Conservation (phyloP, 192 early-diverging fungal genomes). For the Coemansia sp. region DNA sequence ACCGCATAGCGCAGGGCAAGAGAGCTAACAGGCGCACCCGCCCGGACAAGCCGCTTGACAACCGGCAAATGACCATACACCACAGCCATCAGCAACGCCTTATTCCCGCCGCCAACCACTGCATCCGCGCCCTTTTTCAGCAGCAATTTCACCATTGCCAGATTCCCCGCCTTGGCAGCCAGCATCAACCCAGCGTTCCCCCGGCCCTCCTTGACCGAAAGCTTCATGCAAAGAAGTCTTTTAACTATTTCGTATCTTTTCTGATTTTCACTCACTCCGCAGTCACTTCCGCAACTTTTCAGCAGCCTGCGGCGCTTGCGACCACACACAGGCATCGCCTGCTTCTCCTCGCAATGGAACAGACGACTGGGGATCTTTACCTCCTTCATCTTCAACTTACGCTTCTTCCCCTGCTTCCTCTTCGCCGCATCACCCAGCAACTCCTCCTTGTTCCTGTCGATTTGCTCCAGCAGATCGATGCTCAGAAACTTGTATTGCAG, state of each 20-base stretch:
- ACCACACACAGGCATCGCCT: constrained; percentile 15
- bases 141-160: constrained; percentile 36
- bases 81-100: constrained; percentile 47
- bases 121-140: constrained; percentile 41
- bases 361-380: constrained; percentile 32
- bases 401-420: constrained; percentile 1
- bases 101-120: constrained; percentile 31
- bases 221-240: constrained; percentile 21
- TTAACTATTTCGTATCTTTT: constrained; percentile 34
- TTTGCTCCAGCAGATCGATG: constrained; percentile 36
- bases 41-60: constrained; percentile 37
- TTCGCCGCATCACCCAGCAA: constrained; percentile 10
- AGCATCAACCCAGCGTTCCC: constrained; percentile 36
- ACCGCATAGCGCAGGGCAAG: constrained; percentile 49
- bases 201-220: constrained; percentile 25
- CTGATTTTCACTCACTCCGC: constrained; percentile 22
- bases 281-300: constrained; percentile 13
- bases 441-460: constrained; percentile 21
- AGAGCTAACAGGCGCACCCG: constrained; percentile 41
- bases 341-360: constrained; percentile 14
- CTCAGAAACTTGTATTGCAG: constrained; percentile 36
- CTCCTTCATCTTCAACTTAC: constrained; percentile 7
- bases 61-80: constrained; percentile 43
- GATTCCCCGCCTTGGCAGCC: constrained; percentile 41
- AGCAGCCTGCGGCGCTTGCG: constrained; percentile 4